These are phyloP conservation scores for Claviceps pazoutovae DNA, from an alignment of 2,329 filamentous ascomycete genomes.

Conservation along the genomic window DNA sequence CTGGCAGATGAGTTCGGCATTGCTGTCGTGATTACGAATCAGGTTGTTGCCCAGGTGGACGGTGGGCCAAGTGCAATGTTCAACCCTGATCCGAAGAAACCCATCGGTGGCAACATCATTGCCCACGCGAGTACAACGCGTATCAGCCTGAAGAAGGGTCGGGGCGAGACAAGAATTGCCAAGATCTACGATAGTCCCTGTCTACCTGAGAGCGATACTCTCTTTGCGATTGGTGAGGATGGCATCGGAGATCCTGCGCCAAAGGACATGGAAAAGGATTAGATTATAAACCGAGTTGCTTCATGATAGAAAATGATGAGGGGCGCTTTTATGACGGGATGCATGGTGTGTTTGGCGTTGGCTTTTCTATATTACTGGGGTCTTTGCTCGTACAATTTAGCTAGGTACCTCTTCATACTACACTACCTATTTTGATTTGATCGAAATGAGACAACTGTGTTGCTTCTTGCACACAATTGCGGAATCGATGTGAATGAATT, in stretches of 20 bases:
- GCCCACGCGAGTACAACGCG: slow-evolving; percentile 93
- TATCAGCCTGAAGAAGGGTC: slow-evolving; percentile 87
- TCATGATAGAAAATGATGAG: slow-evolving; percentile 5
- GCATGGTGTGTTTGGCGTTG: slow-evolving; percentile 20
- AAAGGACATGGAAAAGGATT: slow-evolving; percentile 86
- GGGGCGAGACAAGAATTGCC: slow-evolving; percentile 89
- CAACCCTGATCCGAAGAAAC: slow-evolving; percentile 98
- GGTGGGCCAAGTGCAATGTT: slow-evolving; percentile 96
- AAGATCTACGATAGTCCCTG: slow-evolving; percentile 99
- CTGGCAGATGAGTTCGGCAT: slow-evolving; percentile 81
- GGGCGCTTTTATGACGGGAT: neutral
- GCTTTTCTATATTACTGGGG: neutral
- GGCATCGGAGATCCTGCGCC: slow-evolving; percentile 92
- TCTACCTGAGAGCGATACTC: slow-evolving; percentile 85
- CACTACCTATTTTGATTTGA: no score
- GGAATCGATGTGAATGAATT: no score
- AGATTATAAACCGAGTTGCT: slow-evolving; percentile 7
- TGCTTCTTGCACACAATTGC: no score
- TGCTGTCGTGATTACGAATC: slow-evolving; percentile 95
- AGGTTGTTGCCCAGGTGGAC: slow-evolving; percentile 96
- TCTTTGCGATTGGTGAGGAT: slow-evolving; percentile 95
- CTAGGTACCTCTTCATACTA: neutral
- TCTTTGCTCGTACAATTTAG: neutral
- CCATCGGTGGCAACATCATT: slow-evolving; percentile 97
- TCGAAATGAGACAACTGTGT: no score